phyloP scores from a whole-genome alignment of 2,329 filamentous ascomycete genomes.

The Aspergillus sp. region DNA sequence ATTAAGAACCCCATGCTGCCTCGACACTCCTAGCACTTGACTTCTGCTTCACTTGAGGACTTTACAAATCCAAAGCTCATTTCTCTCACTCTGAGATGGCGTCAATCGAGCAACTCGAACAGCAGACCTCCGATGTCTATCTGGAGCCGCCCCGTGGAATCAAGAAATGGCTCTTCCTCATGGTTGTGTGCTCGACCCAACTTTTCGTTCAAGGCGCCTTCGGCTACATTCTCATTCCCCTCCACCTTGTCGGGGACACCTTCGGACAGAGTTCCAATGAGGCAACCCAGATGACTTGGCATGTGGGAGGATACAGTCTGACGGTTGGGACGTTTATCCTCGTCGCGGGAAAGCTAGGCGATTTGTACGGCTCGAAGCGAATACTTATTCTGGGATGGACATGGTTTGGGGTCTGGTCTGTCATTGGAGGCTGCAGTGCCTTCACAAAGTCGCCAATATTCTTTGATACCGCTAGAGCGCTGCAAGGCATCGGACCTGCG shows the following conservation, averaged over 20 bases:
- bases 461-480: slow-evolving; percentile 56
- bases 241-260: neutral
- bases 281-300: neutral
- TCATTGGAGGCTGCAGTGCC: slow-evolving; percentile 29
- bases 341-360: slow-evolving; percentile 36
- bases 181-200: neutral
- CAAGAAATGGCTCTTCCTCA: neutral
- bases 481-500: slow-evolving; percentile 63
- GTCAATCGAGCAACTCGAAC: neutral
- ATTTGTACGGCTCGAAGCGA: slow-evolving; percentile 35
- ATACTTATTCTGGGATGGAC: slow-evolving; percentile 34
- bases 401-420: slow-evolving; percentile 36
- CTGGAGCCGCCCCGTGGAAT: neutral
- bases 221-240: neutral
- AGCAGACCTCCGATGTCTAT: neutral
- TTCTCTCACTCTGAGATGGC: neutral
- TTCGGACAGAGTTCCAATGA: neutral
- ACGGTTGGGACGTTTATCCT: slow-evolving; percentile 40
- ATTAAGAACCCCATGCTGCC: neutral
- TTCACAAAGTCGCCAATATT: slow-evolving; percentile 32
- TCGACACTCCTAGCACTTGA: neutral
- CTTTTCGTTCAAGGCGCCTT: neutral
- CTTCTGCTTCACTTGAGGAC: neutral
- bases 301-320: slow-evolving; percentile 38
- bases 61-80: neutral